Base-by-base conservation (phyloP, 192 early-diverging fungal species). In the Allomyces macrogynus region DNA sequence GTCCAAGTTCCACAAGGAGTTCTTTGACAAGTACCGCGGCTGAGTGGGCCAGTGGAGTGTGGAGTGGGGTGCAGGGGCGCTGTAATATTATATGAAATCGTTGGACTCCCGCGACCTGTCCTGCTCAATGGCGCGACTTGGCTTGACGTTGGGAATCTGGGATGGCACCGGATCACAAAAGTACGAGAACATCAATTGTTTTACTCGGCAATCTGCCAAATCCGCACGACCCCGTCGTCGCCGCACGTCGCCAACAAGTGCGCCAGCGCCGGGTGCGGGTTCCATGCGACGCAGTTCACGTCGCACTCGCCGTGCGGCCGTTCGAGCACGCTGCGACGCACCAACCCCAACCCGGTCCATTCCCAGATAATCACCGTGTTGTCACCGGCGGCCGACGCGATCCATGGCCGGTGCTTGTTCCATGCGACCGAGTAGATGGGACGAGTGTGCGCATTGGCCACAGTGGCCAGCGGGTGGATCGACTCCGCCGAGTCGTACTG, bases 371-470 rank as follows among this genome's bases (percentile, higher is more conserved):
- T 77, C 23, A 97, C 76, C 0, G 72, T 69, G 73, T 92, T 91
- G 73, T 97, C 94, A 12, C 88, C 89, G 64, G 84, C 79, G 14
- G 85, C 80, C 24, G 88, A 93, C 4, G 90, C 94, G 27, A 97
- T 74, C 40, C 69, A 66, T 3, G 82, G 87, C 62, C 87, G 73
- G 0, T 78, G 72, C 57, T 82, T 82, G 27, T 88, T 89, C 92
- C 92, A 97, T 24, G 91, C 86, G 0, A 97, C 90, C 16, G 87
- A 89, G 71, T 93, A 97, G 27, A 97, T 88, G 24, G 89, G 89
- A 11, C 94, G 81, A 16, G 79, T 70, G 68, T 97, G 92, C n/a
- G 79, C 73, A 4, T 90, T 84, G 8, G 74, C 81, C 79, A 76
- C 73, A 65, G 60, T 80, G 64, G 44, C 76, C 71, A n/a, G 85